Percentiles rank a stretch among this genome's conserved stretches.
phyloP scores from a whole-genome alignment of 1,284 basidiomycete species.

The Ustilago xerochloae region DNA sequence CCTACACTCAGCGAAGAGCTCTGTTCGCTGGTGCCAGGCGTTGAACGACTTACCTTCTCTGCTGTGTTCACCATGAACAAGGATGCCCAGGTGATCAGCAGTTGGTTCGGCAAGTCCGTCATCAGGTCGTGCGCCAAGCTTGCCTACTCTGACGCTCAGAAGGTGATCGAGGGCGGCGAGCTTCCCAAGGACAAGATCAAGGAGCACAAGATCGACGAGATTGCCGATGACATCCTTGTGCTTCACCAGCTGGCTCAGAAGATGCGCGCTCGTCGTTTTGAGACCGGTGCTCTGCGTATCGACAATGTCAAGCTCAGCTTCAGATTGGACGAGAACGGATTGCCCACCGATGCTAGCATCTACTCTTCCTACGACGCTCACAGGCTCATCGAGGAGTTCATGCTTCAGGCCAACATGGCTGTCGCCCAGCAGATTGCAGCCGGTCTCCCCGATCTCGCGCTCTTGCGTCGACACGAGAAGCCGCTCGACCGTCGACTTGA shows the following conservation, averaged over 20 bases:
- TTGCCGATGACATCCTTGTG: slow-evolving; percentile 81
- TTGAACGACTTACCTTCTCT: slow-evolving; percentile 86
- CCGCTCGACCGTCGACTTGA: slow-evolving; percentile 79
- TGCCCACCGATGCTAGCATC: slow-evolving; percentile 82
- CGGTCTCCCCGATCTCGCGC: slow-evolving; percentile 90
- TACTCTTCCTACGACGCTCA: slow-evolving; percentile 79
- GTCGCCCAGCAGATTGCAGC: slow-evolving; percentile 93
- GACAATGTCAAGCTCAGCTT: slow-evolving; percentile 82
- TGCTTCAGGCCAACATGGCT: slow-evolving; percentile 89
- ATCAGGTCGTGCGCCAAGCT: slow-evolving; percentile 90
- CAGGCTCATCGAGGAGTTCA: slow-evolving; percentile 92
- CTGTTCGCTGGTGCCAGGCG: slow-evolving; percentile 87
- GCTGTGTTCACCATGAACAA: slow-evolving; percentile 80
- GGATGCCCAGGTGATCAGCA: slow-evolving; percentile 83
- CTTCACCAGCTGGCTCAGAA: slow-evolving; percentile 76
- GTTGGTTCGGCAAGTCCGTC: slow-evolving; percentile 91
- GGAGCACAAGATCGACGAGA: slow-evolving; percentile 70
- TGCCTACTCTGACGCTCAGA: slow-evolving; percentile 83
- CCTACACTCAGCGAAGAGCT: slow-evolving; percentile 88
- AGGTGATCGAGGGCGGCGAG: slow-evolving; percentile 80
- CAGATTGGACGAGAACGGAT: slow-evolving; percentile 81
- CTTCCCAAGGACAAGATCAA: slow-evolving; percentile 71
- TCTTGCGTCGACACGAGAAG: slow-evolving; percentile 90
- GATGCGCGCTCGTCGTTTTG: slow-evolving; percentile 79
- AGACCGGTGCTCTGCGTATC: slow-evolving; percentile 82